Evolutionary conservation across 306 rosid genomes (phyloP).

Genomic region (Pterocarpus macrocarpus): DNA sequence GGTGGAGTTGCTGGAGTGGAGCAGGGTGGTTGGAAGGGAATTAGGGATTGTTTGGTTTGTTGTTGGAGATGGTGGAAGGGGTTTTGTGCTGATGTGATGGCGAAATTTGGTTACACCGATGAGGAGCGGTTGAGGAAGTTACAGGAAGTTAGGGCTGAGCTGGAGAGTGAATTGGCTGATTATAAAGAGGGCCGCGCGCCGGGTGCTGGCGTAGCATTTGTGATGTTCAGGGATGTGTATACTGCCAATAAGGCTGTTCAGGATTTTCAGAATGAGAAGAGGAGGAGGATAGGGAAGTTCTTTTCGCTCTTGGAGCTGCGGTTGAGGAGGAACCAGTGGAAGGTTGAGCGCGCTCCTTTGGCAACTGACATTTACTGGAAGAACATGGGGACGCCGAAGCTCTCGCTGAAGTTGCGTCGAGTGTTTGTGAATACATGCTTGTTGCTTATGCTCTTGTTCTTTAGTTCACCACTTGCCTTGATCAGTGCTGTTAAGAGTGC

Average conservation of each 20-base stretch:
- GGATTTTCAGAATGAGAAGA: constrained; percentile 89
- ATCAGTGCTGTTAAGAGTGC: constrained; percentile 85
- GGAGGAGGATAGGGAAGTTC: constrained; percentile 83
- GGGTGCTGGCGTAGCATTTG: constrained; percentile 94
- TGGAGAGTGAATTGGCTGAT: constrained; percentile 86
- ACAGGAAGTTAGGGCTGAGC: constrained; percentile 81
- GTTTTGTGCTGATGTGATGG: constrained; percentile 54
- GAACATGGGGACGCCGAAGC: constrained; percentile 82
- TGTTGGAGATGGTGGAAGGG: constrained; percentile 58
- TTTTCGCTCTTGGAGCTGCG: constrained; percentile 86
- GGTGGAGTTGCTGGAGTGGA: constrained; percentile 20
- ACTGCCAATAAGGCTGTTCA: constrained; percentile 93
- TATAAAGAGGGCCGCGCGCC: constrained; percentile 86
- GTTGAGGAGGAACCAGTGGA: constrained; percentile 89
- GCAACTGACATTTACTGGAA: constrained; percentile 96
- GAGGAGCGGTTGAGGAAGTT: constrained; percentile 77
- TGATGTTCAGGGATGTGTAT: constrained; percentile 90
- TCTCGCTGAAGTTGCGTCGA: constrained; percentile 74
- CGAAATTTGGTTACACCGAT: constrained; percentile 72
- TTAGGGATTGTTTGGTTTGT: constrained; percentile 47
- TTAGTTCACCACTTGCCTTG: constrained; percentile 96
- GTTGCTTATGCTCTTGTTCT: constrained; percentile 80
- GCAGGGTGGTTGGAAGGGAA: constrained; percentile 39
- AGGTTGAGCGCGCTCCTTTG: constrained; percentile 97
- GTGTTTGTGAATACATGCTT: constrained; percentile 85